Evolutionary conservation across 495 filamentous ascomycete genomes (phyloP), one percentile per base, ranked within the genome.

Genomic region (Neurospora africana): DNA sequence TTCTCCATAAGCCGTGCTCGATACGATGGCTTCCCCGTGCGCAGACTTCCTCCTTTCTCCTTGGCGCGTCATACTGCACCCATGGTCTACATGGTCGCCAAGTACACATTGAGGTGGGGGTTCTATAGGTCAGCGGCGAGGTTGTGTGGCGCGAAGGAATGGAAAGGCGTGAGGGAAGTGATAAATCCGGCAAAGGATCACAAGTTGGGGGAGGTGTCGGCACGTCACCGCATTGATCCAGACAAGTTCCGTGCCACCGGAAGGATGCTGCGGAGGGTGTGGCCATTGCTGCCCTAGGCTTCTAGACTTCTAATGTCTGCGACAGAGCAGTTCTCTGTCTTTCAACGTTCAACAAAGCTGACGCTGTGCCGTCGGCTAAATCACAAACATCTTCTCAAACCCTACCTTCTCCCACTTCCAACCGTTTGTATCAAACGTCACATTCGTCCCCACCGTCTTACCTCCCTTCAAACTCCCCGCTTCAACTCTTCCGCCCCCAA

Each of bases 51-150:
- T 23, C 74, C 47, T 23, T 80, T 84, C 58, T 65, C 72, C 69
- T 33, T 75, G 69, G 44, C 68, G 72, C 73, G 77, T 37, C 74
- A 81, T 71, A 47, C 72, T n/a, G 65, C 75, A 10, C 77, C 82
- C 17, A 85, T 85, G 73, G 74, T 74, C 10, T 87, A 87, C 71
- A 87, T 86, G 86, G 21, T 86, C 9, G 82, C 77, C 69, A 87
- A 87, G 76, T 87, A 78, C 73, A 87, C 84, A 13, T 82, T 75
- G 35, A 82, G 86, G 68, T 87, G 85, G 81, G 76, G 72, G 30
- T 87, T 85, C 72, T 87, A 86, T 71, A 80, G 81, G 68, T 74
- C 73, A 13, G 76, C 78, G n/a, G 84, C 84, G 67, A 65, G 75
- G 11, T 77, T 85, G 30, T 85, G 83, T 76, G 73, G 78, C 2